A percentile compares a stretch with the other conserved stretches of the same genome.
Conservation (phyloP, 2,329 filamentous ascomycete genomes). For the Bertia moriformis region DNA sequence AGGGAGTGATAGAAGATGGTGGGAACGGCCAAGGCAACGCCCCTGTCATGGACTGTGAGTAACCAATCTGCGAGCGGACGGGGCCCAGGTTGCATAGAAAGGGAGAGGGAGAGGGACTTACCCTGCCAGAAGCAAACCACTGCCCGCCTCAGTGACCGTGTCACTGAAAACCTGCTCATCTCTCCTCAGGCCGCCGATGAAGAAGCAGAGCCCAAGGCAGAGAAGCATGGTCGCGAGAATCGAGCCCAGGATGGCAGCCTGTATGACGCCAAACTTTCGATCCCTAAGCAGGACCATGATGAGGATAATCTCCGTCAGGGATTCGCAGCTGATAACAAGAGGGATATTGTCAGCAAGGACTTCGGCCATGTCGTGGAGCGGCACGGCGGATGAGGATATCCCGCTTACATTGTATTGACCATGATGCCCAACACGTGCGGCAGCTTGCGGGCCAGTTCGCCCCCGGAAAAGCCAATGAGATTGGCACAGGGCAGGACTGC, state of each 20-base stretch:
- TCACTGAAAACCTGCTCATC: constrained; percentile 60
- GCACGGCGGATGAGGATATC: constrained; percentile 16
- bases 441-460: constrained; percentile 59
- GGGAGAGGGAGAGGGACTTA: constrained; percentile 28
- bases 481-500: constrained; percentile 69
- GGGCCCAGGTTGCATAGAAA: constrained; percentile 15
- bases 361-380: constrained; percentile 28
- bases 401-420: constrained; percentile 43
- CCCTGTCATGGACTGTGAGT: constrained; percentile 9
- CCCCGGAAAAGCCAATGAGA: constrained; percentile 59
- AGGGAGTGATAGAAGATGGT: constrained; percentile 40
- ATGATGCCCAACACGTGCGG: constrained; percentile 58
- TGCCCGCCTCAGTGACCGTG: constrained; percentile 66
- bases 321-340: constrained; percentile 37
- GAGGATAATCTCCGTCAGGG: constrained; percentile 67
- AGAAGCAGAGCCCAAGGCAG: constrained; percentile 68
- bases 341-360: constrained; percentile 3
- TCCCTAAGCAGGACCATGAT: constrained; percentile 60
- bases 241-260: constrained; percentile 71
- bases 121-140: constrained; percentile 62
- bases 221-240: constrained; percentile 70
- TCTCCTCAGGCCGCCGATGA: constrained; percentile 56
- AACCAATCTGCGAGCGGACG: too few relatives aligned
- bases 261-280: constrained; percentile 53
- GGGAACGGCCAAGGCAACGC: constrained; percentile 24